Evolutionary conservation across 345 rosid genomes (phyloP).

Genomic region (Aquilaria sinensis): DNA sequence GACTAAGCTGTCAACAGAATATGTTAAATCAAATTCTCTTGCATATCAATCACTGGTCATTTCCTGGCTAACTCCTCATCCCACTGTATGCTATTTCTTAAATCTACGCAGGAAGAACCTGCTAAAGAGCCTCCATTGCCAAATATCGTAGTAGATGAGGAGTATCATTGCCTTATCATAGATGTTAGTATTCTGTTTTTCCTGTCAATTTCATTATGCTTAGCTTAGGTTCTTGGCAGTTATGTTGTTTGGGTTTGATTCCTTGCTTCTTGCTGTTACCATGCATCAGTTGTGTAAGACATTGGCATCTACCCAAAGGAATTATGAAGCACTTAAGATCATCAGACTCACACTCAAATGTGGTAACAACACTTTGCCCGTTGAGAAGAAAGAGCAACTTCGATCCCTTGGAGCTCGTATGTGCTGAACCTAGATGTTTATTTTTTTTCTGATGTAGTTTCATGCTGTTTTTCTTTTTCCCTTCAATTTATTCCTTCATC

Average conservation of each 20-base stretch:
- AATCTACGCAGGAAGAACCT: constrained; percentile 30
- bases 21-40: no score
- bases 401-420: constrained; percentile 90
- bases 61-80: no score
- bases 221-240: no score
- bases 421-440: constrained; percentile 7
- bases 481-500: no score
- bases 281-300: constrained; percentile 70
- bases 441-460: background rate
- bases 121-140: constrained; percentile 38
- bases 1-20: background rate
- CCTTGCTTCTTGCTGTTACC: no score
- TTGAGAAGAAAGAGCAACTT: constrained; percentile 62
- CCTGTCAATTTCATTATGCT: background rate
- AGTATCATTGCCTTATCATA: constrained; percentile 68
- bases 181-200: constrained; percentile 45
- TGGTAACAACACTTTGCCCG: constrained; percentile 28
- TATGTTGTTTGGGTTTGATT: background rate
- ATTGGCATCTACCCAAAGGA: constrained; percentile 60
- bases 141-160: constrained; percentile 55
- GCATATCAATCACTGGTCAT: no score
- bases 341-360: constrained; percentile 35
- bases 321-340: constrained; percentile 75
- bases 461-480: no score
- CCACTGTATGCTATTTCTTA: background rate